Percentiles rank a stretch among this genome's conserved stretches.
Evolutionary conservation across 1,139 yeast species (phyloP).

Genomic region (Zygoascus meyerae): DNA sequence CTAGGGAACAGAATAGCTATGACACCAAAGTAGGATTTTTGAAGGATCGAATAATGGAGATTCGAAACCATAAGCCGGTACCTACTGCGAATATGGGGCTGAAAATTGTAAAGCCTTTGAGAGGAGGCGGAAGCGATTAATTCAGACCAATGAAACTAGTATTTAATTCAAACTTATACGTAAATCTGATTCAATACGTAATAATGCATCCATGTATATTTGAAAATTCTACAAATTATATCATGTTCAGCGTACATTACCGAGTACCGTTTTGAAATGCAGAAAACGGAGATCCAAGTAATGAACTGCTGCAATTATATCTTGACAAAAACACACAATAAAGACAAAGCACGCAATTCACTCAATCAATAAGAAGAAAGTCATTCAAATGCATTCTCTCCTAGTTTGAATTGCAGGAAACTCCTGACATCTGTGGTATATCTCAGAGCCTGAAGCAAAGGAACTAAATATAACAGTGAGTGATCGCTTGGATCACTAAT

Average conservation of each 20-base stretch:
- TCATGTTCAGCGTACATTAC: too few species aligned
- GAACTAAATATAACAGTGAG: slow-evolving; percentile 72
- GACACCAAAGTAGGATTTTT: slow-evolving; percentile 45
- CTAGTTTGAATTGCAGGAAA: slow-evolving; percentile 67
- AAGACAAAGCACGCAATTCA: background rate
- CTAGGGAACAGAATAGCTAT: slow-evolving; percentile 48
- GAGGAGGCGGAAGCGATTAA: slow-evolving; percentile 43
- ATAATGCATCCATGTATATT: background rate
- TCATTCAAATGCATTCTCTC: slow-evolving; percentile 56
- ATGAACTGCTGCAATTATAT: too few species aligned
- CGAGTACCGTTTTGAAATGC: background rate
- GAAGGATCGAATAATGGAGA: slow-evolving; percentile 38
- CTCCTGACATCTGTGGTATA: slow-evolving; percentile 83
- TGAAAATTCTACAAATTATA: background rate
- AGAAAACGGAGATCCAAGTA: too few species aligned
- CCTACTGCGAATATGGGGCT: slow-evolving; percentile 12
- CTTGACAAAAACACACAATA: too few species aligned
- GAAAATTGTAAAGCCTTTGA: slow-evolving; percentile 59
- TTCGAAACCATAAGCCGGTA: slow-evolving; percentile 12
- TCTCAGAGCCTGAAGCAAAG: slow-evolving; percentile 73
- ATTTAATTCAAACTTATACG: background rate
- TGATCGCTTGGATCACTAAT: slow-evolving; percentile 88
- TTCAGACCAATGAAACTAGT: background rate
- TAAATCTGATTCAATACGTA: background rate
- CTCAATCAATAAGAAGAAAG: background rate